A percentile compares a stretch with the other conserved stretches of the same genome.
phyloP scores from a whole-genome alignment of 2,329 filamentous ascomycete genomes.

The Apiospora arundinis region DNA sequence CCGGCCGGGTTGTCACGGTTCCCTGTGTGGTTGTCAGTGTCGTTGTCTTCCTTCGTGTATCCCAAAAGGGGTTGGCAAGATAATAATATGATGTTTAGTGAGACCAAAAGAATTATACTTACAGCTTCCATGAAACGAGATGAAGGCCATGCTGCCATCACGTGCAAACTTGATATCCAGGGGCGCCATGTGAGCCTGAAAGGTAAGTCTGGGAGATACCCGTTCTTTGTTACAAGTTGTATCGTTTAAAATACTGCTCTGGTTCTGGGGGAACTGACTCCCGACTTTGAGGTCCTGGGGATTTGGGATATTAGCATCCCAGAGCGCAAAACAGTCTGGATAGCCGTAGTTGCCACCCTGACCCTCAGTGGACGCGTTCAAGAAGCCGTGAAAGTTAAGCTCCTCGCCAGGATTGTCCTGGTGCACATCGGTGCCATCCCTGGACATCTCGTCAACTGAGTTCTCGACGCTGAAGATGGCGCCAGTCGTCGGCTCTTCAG shows the following conservation, averaged over 20 bases:
- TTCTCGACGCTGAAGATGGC: slow-evolving; percentile 71
- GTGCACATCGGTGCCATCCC: slow-evolving; percentile 65
- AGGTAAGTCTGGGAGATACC: slow-evolving; percentile 61
- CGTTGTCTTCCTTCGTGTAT: not conserved
- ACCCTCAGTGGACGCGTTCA: slow-evolving; percentile 35
- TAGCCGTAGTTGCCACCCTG: slow-evolving; percentile 68
- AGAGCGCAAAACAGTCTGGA: slow-evolving; percentile 71
- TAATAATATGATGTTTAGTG: not conserved
- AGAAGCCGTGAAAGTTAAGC: slow-evolving; percentile 72
- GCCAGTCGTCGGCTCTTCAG: slow-evolving; percentile 60
- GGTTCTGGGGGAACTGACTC: slow-evolving; percentile 54
- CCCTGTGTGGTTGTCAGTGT: slow-evolving; percentile 38
- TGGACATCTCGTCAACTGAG: slow-evolving; percentile 67
- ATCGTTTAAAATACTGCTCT: slow-evolving; percentile 46
- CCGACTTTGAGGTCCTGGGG: slow-evolving; percentile 50
- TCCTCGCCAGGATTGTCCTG: slow-evolving; percentile 75
- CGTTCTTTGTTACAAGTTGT: slow-evolving; percentile 49
- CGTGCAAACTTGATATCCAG: slow-evolving; percentile 72
- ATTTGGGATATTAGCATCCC: slow-evolving; percentile 58
- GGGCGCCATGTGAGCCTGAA: slow-evolving; percentile 71
- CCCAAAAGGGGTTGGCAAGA: slow-evolving; percentile 4
- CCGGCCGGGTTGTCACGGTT: slow-evolving; percentile 51
- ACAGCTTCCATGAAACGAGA: slow-evolving; percentile 78
- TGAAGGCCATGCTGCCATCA: slow-evolving; percentile 63
- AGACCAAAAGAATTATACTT: slow-evolving; percentile 33